Evolutionary conservation across 2,329 filamentous ascomycete species (phyloP), one percentile per base, ranked within the genome.

Genomic region (Colletotrichum orbiculare): DNA sequence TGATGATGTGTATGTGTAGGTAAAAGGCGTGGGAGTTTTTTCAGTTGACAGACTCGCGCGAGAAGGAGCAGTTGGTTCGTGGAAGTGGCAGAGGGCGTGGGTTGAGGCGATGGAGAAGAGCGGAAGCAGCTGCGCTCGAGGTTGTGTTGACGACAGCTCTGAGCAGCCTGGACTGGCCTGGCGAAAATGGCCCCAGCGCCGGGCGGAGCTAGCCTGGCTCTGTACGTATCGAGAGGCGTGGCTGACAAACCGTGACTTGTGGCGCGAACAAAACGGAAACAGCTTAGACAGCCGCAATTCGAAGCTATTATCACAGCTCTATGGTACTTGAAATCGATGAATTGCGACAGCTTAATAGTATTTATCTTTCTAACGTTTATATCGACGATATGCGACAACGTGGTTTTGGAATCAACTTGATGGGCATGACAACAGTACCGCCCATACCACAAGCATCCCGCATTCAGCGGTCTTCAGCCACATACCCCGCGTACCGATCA

Each of bases 151-250:
- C 70, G 73, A 71, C 72, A 74, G 70, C 73, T 73, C 69, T 68
- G 67, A 70, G 73, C 71, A 74, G 73, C 73, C 73, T 75, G 70
- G 67, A 70, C 73, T 70, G 74, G 73, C 73, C 73, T 75, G 70
- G 63, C 62, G 71, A 69, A 71, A 71, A 64, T 10, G 63, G 63
- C 46, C 63, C 63, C 52, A 25, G 25, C 25, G 25, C 25, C 25
- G 25, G 46, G 58, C 54, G 58, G 68, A 66, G 55, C 60, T 64
- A 62, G 68, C 70, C 67, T 66, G 69, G 70, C 46, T n/a, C 42
- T 45, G 39, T 52, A 59, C 43, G 60, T 64, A 60, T 43, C 47
- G 2, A 25, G 25, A 25, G 25, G 25, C 10, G 2, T 15, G 12
- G 65, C 50, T 56, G 52, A 64, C 55, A 60, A 54, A 56, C 56